Evolutionary conservation across 805 yeast species (phyloP), one percentile per base, ranked within the genome.

Genomic region (Pichia thaimueangensis): DNA sequence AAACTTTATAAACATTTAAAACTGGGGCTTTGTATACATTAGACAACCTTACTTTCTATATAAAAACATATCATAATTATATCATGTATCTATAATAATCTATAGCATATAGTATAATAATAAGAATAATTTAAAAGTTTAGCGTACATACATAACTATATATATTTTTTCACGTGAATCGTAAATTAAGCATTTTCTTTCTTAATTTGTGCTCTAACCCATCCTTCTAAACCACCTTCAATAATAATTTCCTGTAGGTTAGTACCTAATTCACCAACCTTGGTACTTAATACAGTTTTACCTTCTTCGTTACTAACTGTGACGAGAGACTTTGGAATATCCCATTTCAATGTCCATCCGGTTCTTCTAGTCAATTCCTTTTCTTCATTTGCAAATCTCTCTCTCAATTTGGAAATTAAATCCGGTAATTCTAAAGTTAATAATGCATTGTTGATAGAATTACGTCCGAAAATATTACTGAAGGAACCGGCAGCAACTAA

Each of bases 191-290:
- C 22, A 21, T 13, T 30, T 41, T 57, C 58, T 38, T 60, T 57
- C 47, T 54, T 52, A 50, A 82, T 67, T 62, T 86, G 83, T 17
- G 88, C 71, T 64, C 75, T 84, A 45, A 93, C 97, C 99, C 99
- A 93, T 32, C 95, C 95, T 73, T 93, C 99, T 45, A 93, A 77
- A 44, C 99, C 99, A 37, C 98, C 98, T 62, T 87, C 82, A 50
- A 91, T 89, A 51, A 93, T 93, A 57, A 93, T 93, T 54, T 93
- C 98, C 68, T 93, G 99, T 60, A 93, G 73, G 63, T 89, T 89
- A 42, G 88, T 80, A 51, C 98, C 97, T 49, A 93, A 73, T 64
- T 93, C 97, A 47, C 97, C 97, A 37, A 93, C 97, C 65, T 84
- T 85, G 62, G 86, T 94, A 52, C 75, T 75, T 51, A 91, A 69